Evolutionary conservation across 331 rosid genomes (phyloP).

Genomic region (Quercus tomentella): DNA sequence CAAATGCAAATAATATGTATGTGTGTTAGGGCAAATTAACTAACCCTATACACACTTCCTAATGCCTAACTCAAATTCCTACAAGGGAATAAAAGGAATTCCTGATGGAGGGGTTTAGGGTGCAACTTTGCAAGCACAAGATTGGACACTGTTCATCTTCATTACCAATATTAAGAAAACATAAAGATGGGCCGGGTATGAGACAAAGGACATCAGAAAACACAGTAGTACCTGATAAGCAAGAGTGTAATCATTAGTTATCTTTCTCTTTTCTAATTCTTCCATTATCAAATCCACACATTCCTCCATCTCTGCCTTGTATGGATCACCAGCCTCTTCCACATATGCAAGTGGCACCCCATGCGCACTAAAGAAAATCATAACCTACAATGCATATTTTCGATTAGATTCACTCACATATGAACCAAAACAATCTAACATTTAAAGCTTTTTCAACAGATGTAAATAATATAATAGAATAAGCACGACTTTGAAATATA

Average conservation of each 20-base stretch:
- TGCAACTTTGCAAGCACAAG: background rate
- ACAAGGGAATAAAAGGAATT: no score
- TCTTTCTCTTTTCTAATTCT: constrained; percentile 76
- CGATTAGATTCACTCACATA: constrained; percentile 3
- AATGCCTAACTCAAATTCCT: no score
- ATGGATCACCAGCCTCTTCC: constrained; percentile 98
- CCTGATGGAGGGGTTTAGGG: background rate
- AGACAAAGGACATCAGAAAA: background rate
- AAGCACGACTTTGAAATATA: background rate
- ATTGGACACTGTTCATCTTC: background rate
- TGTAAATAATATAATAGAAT: constrained; percentile 3
- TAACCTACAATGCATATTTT: constrained; percentile 43
- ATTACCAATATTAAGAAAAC: no score
- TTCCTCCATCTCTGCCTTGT: constrained; percentile 99
- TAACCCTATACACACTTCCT: no score
- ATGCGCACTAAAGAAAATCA: constrained; percentile 94
- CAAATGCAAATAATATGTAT: no score
- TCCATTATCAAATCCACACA: constrained; percentile 91
- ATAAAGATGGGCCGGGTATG: background rate
- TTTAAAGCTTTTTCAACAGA: constrained; percentile 3
- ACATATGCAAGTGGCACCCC: constrained; percentile 98
- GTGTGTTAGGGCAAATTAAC: no score
- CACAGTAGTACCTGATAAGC: constrained; percentile 75
- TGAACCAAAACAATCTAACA: constrained; percentile 9
- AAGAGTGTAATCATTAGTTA: constrained; percentile 70